Base-by-base conservation (phyloP, 805 yeast genomes). In the Spathaspora arborariae region DNA sequence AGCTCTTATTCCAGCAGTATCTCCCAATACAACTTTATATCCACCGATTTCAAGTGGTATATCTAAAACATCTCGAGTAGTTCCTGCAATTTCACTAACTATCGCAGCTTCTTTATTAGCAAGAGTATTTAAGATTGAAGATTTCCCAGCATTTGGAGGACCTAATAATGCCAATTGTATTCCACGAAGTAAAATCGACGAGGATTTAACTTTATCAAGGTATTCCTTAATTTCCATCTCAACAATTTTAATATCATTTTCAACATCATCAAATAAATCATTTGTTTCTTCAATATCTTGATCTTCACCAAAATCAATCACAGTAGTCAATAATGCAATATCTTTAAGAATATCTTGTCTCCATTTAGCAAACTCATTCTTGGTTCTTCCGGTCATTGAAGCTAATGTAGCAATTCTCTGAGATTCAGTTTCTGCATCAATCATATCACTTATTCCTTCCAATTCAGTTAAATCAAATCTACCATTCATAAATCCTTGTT, bases 131-230 rank as follows among this genome's bases (percentile, higher is more conserved):
- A 94, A 64, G 9, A 94, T 65, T 1, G 96, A 88, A 2, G 97
- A 90, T 60, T 94, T 94, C 0, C 99, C 99, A 1, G 96, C 97
- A 63, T 94, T 94, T 1, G 99, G 97, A 5, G 96, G 94, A 0
- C 99, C 99, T 11, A 91, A 53, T 8, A 94, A 67, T 0, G 84
- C 81, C 20, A 91, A 56, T 47, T 79, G 80, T 22, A 92, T 81
- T 1, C 99, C 99, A 20, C 76, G 72, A 36, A 84, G 63, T 13
- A 92, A 62, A 1, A 91, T 68, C 53, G 82, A 86, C 0, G 88
- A 78, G 45, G 80, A 67, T 35, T 71, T 70, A 4, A 84, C 78
- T 55, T 72, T 79, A 1, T 51, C 41, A 20, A 81, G 55, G 52
- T 76, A 79, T 11, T 58, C 47, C 0, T 56, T 47, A 11, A 90